phyloP scores from a whole-genome alignment of 2,329 filamentous ascomycete species.

The Fonsecaea nubica region DNA sequence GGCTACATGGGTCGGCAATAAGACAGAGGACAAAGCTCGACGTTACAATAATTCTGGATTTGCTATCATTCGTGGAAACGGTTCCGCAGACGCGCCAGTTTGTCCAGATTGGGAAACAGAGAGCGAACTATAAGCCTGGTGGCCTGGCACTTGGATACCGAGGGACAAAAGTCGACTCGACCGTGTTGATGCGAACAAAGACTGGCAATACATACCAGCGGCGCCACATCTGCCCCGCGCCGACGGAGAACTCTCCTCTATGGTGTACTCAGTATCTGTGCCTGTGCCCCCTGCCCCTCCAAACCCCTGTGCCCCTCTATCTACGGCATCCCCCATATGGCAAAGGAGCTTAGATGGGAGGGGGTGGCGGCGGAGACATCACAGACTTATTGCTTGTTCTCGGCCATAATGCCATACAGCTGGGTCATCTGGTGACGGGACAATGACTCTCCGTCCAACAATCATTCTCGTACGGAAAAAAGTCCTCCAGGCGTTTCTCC shows the following conservation, averaged over 20 bases:
- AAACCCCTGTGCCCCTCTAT: neutral
- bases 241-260: neutral
- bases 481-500: neutral
- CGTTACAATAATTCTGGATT: neutral
- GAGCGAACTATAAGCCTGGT: neutral
- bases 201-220: neutral
- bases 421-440: neutral
- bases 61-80: neutral
- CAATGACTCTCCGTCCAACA: slow-evolving; percentile 5
- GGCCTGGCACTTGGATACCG: neutral
- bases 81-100: neutral
- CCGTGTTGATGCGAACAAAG: neutral
- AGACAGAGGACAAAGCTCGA: too few relatives aligned
- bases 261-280: neutral
- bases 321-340: neutral
- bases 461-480: neutral
- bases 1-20: too few relatives aligned
- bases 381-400: too few relatives aligned
- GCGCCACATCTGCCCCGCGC: neutral
- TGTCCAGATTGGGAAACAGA: neutral
- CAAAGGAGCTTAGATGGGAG: neutral
- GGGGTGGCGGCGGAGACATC: neutral
- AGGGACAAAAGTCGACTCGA: neutral
- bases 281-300: neutral
- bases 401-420: too few relatives aligned